phyloP scores from a whole-genome alignment of 768 basidiomycete genomes.

The Pilatotrama ljubarskyi region DNA sequence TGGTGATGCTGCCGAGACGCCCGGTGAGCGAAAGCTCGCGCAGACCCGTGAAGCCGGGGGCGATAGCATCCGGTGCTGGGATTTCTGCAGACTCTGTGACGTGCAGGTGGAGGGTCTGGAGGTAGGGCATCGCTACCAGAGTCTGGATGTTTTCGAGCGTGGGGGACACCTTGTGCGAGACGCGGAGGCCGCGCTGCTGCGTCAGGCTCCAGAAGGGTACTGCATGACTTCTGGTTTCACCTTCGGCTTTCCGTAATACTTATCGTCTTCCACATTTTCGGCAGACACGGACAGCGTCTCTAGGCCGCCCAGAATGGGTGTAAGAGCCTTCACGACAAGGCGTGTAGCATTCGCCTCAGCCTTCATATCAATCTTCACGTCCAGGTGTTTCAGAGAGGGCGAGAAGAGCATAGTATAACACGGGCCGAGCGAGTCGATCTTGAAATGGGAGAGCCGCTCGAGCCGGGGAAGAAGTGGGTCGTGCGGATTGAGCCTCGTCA shows the following conservation, averaged over 20 bases:
- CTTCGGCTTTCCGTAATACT: not conserved
- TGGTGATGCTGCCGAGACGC: not conserved
- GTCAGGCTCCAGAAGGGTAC: not conserved
- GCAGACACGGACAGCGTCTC: not conserved
- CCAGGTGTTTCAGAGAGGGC: not conserved
- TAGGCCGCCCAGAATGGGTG: not conserved
- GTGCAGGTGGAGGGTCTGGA: not conserved
- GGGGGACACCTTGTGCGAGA: not conserved
- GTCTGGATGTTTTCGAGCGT: not conserved
- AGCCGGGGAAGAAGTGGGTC: not conserved
- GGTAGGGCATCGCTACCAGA: not conserved
- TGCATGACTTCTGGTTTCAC: not conserved
- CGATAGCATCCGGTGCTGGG: not conserved
- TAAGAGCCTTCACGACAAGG: not conserved
- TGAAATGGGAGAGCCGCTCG: not conserved
- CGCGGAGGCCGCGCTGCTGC: not conserved
- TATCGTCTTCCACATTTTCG: too few relatives aligned
- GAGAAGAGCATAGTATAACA: constrained; percentile 6
- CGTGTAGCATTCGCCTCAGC: not conserved
- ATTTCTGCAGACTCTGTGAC: not conserved
- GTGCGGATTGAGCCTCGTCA: not conserved
- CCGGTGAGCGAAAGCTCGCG: not conserved
- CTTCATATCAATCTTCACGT: not conserved
- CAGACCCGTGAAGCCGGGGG: not conserved
- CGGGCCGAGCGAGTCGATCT: not conserved